These are phyloP conservation scores for Myochromella boudieri DNA, from an alignment of 768 basidiomycete species.

Conservation along the genomic window DNA sequence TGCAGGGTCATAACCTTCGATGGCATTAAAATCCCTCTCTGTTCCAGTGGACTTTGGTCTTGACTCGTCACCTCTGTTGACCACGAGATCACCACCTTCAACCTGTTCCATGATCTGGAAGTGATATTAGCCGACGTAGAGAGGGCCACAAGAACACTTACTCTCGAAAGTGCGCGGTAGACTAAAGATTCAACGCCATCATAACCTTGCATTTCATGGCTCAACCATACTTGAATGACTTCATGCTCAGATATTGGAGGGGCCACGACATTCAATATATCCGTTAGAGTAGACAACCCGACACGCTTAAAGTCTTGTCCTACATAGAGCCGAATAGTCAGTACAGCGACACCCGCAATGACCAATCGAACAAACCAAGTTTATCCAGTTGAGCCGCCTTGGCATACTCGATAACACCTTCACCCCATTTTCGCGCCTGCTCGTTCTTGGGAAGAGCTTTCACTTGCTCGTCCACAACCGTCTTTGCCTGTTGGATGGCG, in stretches of 20 bases:
- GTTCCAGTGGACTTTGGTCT: slow-evolving; percentile 59
- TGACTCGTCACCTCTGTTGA: slow-evolving; percentile 80
- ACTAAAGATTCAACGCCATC: slow-evolving; percentile 94
- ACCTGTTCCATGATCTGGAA: slow-evolving; percentile 89
- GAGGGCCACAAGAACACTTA: slow-evolving; percentile 31
- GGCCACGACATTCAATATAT: slow-evolving; percentile 94
- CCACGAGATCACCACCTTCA: slow-evolving; percentile 86
- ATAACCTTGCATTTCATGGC: slow-evolving; percentile 96
- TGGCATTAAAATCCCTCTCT: slow-evolving; percentile 72
- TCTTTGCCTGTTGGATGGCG: slow-evolving; percentile 83
- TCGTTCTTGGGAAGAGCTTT: slow-evolving; percentile 85
- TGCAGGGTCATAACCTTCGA: slow-evolving; percentile 84
- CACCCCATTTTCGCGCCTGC: slow-evolving; percentile 86
- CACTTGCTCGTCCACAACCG: slow-evolving; percentile 91
- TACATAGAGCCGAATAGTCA: slow-evolving; percentile 5
- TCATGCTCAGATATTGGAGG: slow-evolving; percentile 99
- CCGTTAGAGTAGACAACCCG: slow-evolving; percentile 84
- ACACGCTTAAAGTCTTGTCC: slow-evolving; percentile 82
- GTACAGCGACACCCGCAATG: neutral
- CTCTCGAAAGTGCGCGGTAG: slow-evolving; percentile 81
- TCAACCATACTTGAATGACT: slow-evolving; percentile 93
- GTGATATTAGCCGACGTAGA: neutral
- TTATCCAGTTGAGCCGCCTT: slow-evolving; percentile 90
- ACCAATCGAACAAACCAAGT: slow-evolving; percentile 53
- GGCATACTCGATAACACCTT: slow-evolving; percentile 83